Base-by-base conservation (phyloP, 768 basidiomycete species). In the Auricularia auricula-judae region DNA sequence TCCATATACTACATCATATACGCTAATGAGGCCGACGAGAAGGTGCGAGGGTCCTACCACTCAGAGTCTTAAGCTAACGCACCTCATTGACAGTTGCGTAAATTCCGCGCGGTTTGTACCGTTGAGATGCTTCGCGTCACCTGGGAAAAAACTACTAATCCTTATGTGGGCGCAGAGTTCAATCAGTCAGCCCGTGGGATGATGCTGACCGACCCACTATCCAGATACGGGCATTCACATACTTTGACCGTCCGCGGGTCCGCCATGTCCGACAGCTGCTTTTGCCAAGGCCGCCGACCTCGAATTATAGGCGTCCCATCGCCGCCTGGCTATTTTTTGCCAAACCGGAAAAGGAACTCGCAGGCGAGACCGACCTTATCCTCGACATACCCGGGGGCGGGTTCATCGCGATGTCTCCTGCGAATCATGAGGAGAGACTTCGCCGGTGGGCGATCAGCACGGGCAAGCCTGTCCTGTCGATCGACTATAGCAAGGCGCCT, bases 141-240 rank as follows among this genome's bases (percentile, higher is more conserved):
- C 29, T 99, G 97, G 97, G 95, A 96, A 75, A 99, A 99, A 80
- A 92, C 93, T 0, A 81, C 82, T 1, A 96, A 98, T 75, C 97
- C 95, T 66, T 90, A 92, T 77, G 93, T 92, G 70, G 67, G 47
- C 47, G 47, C 21, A 21, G 5, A 51, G 47, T 84, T 72, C 18
- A 4, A 23, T 18, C 29, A 61, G 66, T 39, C 54, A 59, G 34
- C 61, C 44, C 47, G 62, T 65, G 47, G 61, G 66, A 18, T 33
- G 34, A 51, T 34, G 21, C 58, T 54, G 44, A 54, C 59, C 68
- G 16, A 63, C 35, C 51, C 61, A 66, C 66, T 58, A 21, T 36
- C 60, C 65, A 93, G 91, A 78, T 97, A 68, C 88, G 89, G 36
- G 73, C 87, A 33, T 68, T 89, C 53, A 85, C 78, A 16, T 67